These are phyloP conservation scores for Saccharomycopsis sp. DNA, from an alignment of 805 yeast genomes.

Conservation along the genomic window DNA sequence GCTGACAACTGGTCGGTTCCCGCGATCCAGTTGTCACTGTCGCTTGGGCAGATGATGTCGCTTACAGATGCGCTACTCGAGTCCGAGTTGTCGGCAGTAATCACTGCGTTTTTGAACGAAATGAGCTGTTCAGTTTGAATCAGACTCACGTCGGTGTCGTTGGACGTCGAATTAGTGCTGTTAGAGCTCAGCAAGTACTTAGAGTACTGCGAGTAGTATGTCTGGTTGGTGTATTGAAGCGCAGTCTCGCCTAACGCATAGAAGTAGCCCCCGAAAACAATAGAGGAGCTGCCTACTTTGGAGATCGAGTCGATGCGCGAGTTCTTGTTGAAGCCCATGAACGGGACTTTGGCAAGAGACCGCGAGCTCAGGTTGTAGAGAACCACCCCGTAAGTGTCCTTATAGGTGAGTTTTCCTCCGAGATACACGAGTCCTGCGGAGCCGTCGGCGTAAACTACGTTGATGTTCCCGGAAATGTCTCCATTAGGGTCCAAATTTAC, in stretches of 20 bases:
- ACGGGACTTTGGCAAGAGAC: constrained; percentile 46
- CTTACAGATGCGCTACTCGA: constrained; percentile 28
- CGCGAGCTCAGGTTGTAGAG: constrained; percentile 48
- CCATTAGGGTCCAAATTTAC: constrained; percentile 15
- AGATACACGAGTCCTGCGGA: constrained; percentile 50
- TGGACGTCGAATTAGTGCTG: constrained; percentile 25
- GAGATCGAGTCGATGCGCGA: constrained; percentile 59
- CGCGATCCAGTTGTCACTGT: constrained; percentile 47
- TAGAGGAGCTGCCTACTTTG: constrained; percentile 39
- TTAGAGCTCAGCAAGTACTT: constrained; percentile 13
- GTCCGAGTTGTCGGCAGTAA: constrained; percentile 42
- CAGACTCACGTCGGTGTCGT: constrained; percentile 35
- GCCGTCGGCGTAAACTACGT: constrained; percentile 42
- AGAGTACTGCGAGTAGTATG: constrained; percentile 19
- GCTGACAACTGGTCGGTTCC: constrained; percentile 47
- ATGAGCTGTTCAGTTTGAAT: constrained; percentile 54
- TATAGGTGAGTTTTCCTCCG: constrained; percentile 70
- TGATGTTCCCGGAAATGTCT: constrained; percentile 33
- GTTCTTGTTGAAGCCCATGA: constrained; percentile 66
- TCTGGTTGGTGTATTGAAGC: constrained; percentile 29
- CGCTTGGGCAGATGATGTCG: constrained; percentile 52
- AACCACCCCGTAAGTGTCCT: constrained; percentile 51
- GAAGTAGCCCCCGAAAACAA: constrained; percentile 80
- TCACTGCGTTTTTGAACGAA: constrained; percentile 49
- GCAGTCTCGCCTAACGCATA: constrained; percentile 48